A percentile compares a stretch with the other conserved stretches of the same genome.
Conservation (phyloP, 805 yeast genomes). For the Pichia cabralensis region DNA sequence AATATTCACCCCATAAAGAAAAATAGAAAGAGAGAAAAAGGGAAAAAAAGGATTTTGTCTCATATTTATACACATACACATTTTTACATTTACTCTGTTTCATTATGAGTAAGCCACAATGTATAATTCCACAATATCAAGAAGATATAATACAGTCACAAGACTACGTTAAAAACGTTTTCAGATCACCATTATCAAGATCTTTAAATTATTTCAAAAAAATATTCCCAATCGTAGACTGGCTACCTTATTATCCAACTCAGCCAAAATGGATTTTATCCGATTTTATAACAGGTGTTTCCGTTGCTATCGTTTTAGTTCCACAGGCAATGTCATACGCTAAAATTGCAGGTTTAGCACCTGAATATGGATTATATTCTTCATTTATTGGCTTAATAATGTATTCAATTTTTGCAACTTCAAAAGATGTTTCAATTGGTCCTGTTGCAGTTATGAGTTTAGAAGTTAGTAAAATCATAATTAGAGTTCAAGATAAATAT, state of each 20-base stretch:
- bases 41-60: no score
- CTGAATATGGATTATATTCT: conserved; percentile 83
- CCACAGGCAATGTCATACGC: conserved; percentile 97
- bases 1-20: no score
- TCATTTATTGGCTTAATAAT: conserved; percentile 85
- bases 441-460: conserved; percentile 97
- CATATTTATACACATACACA: no score
- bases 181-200: conserved; percentile 30
- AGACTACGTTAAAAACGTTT: conserved; percentile 19
- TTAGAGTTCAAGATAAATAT: conserved; percentile 41
- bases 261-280: conserved; percentile 56
- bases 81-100: no score
- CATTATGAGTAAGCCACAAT: no score
- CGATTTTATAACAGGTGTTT: conserved; percentile 83
- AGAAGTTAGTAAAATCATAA: conserved; percentile 70
- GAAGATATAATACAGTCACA: conserved; percentile 18
- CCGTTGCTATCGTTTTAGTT: conserved; percentile 88
- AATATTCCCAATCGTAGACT: conserved; percentile 67
- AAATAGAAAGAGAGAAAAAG: no score
- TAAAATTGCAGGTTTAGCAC: conserved; percentile 64
- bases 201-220: conserved; percentile 42
- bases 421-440: conserved; percentile 91
- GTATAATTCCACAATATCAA: conserved; percentile 14
- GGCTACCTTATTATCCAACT: conserved; percentile 77
- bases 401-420: conserved; percentile 88